Evolutionary conservation across 441 rosid species (phyloP).

Genomic region (Populus tomentosa): DNA sequence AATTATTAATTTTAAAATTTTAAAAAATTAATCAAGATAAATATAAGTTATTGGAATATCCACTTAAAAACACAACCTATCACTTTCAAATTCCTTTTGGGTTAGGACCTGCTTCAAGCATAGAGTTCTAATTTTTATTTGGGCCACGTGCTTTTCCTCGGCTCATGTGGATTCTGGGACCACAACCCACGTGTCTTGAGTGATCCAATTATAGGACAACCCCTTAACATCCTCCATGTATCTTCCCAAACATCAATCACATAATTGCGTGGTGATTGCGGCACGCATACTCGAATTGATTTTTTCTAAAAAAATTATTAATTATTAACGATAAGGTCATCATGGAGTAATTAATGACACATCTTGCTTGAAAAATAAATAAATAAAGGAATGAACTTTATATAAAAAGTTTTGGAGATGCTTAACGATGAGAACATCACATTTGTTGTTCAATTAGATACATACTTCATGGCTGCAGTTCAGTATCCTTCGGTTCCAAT

Average conservation of each 20-base stretch:
- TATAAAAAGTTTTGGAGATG: neutral
- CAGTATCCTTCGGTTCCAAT: neutral
- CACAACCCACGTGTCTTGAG: neutral
- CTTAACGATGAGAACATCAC: neutral
- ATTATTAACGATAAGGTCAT: neutral
- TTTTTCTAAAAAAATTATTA: neutral
- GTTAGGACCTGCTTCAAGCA: no score
- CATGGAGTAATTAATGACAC: neutral
- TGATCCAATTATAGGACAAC: slow-evolving; percentile 10
- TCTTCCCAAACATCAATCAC: neutral
- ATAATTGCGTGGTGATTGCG: neutral
- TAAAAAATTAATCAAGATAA: no score
- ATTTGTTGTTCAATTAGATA: no score
- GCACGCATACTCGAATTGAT: neutral
- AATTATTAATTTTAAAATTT: no score
- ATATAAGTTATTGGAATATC: no score
- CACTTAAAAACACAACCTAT: no score
- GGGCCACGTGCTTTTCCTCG: neutral
- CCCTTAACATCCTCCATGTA: neutral
- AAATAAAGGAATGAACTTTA: no score
- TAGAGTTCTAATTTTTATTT: neutral
- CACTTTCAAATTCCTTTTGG: no score
- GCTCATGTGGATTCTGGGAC: neutral
- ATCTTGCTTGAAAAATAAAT: neutral
- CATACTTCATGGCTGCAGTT: no score